Percentiles rank a stretch among this genome's conserved stretches.
phyloP scores from a whole-genome alignment of 2,329 filamentous ascomycete species.

The Ceratocystis lukuohia region DNA sequence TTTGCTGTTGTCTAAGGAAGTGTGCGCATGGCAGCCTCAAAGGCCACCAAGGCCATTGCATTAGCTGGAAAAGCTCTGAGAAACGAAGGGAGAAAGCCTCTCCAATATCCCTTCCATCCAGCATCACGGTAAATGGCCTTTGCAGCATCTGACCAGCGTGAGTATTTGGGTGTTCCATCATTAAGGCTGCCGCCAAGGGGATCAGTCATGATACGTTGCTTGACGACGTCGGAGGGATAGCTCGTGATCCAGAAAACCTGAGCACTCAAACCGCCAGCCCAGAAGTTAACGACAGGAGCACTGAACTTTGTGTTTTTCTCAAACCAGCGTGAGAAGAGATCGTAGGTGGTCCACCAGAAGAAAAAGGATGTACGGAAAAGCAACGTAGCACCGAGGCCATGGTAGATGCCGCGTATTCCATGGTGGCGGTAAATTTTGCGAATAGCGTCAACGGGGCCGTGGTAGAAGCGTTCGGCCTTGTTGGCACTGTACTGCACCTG shows the following conservation, averaged over 20 bases:
- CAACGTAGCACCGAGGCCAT: slow-evolving; percentile 71
- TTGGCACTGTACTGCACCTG: slow-evolving; percentile 84
- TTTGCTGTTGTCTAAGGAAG: slow-evolving; percentile 31
- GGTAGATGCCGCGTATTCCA: slow-evolving; percentile 69
- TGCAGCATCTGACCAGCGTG: slow-evolving; percentile 68
- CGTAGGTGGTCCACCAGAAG: slow-evolving; percentile 97
- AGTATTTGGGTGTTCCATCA: slow-evolving; percentile 56
- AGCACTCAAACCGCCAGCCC: slow-evolving; percentile 84
- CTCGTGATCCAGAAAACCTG: slow-evolving; percentile 91
- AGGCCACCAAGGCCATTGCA: slow-evolving; percentile 81
- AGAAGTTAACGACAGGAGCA: slow-evolving; percentile 80
- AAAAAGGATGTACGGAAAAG: slow-evolving; percentile 91
- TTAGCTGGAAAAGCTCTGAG: slow-evolving; percentile 90
- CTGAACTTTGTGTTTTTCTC: slow-evolving; percentile 54
- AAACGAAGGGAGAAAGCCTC: slow-evolving; percentile 89
- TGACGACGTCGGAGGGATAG: slow-evolving; percentile 86
- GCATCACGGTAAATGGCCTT: slow-evolving; percentile 59
- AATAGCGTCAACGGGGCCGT: slow-evolving; percentile 73
- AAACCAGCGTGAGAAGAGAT: slow-evolving; percentile 60
- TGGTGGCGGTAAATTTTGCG: slow-evolving; percentile 56
- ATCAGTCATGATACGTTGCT: slow-evolving; percentile 96
- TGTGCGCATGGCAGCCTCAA: slow-evolving; percentile 76
- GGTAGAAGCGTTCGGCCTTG: slow-evolving; percentile 67
- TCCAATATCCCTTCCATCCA: slow-evolving; percentile 74
- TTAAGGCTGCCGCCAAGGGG: slow-evolving; percentile 57